Base-by-base conservation (phyloP, 805 yeast genomes). In the Monosporozyma aerobia region DNA sequence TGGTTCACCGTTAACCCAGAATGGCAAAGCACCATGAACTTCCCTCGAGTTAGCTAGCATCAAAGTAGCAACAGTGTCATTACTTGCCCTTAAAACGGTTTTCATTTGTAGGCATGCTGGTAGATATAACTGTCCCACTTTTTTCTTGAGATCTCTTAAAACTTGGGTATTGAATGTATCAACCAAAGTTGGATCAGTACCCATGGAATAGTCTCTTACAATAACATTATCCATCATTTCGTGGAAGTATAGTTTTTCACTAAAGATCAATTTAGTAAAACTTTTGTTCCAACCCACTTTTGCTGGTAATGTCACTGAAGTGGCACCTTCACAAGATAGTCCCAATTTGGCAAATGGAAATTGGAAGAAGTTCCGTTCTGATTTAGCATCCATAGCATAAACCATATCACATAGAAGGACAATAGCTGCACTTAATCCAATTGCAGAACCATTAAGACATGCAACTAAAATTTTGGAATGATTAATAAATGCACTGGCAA, bases 371-470 rank as follows among this genome's bases (percentile, higher is more conserved):
- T 79, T 76, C 13, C 30, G 16, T 40, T 76, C 72, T 47, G 75
- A 78, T 60, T 82, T 80, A 2, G 44, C 16, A 50, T 53, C 49
- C 58, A 76, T 78, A 13, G 84, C 83, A 63, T 87, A 88, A 9
- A 89, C 75, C 54, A 89, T 74, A 68, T 89, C 97, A 68, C 86
- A 81, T 51, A 85, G 70, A n/a, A 84, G 78, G 11, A 87, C 82
- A 50, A 89, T 67, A 0, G 90, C 89, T 2, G 90, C 81, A 33
- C 82, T 73, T 54, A 89, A 75, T 0, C 97, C 97, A 54, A 89
- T 77, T 5, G 81, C 95, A 0, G 97, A 96, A 0, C 97, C 97
- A 64, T 89, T 89, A 53, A 89, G 73, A 3, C 89, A 90, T 45
- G 80, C 79, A 29, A 82, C 82, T 39, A 89, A 70, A 8, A 87